Percentiles rank a stretch among this genome's conserved stretches.
These are phyloP conservation scores for Sclerotinia sclerotiorum DNA, from an alignment of 2,329 filamentous ascomycete species.

Conservation along the genomic window DNA sequence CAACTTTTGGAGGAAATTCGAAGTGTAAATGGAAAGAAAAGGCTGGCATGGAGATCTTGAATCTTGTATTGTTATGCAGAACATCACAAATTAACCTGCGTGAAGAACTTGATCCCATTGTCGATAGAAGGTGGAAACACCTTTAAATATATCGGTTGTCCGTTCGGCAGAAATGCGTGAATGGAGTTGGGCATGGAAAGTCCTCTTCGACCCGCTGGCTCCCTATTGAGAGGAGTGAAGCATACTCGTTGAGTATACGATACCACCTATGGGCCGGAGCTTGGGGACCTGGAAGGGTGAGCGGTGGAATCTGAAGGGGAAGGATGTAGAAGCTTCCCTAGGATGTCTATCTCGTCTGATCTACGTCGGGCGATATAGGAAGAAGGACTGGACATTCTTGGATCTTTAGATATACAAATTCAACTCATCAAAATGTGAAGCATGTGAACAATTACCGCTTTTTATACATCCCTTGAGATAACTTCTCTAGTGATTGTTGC, in stretches of 20 bases:
- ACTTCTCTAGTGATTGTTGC: neutral
- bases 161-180: neutral
- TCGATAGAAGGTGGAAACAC: neutral
- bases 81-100: neutral
- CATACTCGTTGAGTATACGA: neutral
- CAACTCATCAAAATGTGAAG: slow-evolving; percentile 4
- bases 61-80: neutral
- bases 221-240: neutral
- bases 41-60: slow-evolving; percentile 27
- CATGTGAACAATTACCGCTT: neutral
- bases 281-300: neutral
- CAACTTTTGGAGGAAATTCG: slow-evolving; percentile 39
- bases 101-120: neutral
- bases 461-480: neutral
- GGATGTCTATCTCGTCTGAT: neutral
- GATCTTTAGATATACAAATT: neutral
- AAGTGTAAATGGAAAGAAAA: slow-evolving; percentile 35
- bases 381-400: neutral
- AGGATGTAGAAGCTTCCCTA: neutral
- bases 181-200: neutral
- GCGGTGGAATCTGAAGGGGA: neutral
- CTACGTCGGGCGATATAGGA: neutral
- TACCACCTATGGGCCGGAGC: neutral
- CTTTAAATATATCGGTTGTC: neutral
- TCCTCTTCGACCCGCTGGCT: neutral